Base-by-base conservation (phyloP, 352 stramenopile species). In the Phytophthora meadii region DNA sequence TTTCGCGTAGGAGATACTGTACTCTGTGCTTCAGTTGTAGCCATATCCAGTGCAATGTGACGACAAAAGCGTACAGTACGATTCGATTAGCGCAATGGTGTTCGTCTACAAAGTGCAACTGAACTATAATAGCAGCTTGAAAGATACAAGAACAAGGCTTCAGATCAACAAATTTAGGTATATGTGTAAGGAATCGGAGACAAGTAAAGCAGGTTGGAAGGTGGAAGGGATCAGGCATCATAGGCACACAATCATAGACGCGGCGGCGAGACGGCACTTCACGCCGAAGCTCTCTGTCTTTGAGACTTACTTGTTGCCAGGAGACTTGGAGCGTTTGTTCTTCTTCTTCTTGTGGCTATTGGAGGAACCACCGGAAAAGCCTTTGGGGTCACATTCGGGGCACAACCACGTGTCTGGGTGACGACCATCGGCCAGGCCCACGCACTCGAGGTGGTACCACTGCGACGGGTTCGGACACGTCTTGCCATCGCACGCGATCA, bases 281-380 rank as follows among this genome's bases (percentile, higher is more conserved):
- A 9, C 9, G 40, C 19, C 24, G 14, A 37, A 40, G n/a, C 40
- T 51, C 28, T 54, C 24, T 71, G 51, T 27, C 39, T 41, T 60
- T 46, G 53, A 58, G 47, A 58, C 41, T 79, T 73, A 87, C 77
- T 86, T 88, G 73, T 77, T 81, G 14, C 75, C 82, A 36, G 85
- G 85, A 42, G 81, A 91, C 77, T 93, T 93, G 67, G 85, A 93
- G 55, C 85, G 81, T 69, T 93, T 90, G 68, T 65, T 86, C 70
- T 93, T 95, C 74, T 93, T 93, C 79, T 93, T 93, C 81, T 91
- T 93, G 78, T 82, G 88, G 68, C 84, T 80, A 57, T 87, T 89
- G 11, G 82, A 81, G 36, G 82, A 82, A 22, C 70, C 65, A 63
- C 65, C 57, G 17, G 56, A 54, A 61, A 93, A 92, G 49, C 79